A percentile compares a stretch with the other conserved stretches of the same genome.
These are phyloP conservation scores for Sphagnum magellanicum DNA, from an alignment of 228 moss, liverwort and hornwort species.

Conservation along the genomic window DNA sequence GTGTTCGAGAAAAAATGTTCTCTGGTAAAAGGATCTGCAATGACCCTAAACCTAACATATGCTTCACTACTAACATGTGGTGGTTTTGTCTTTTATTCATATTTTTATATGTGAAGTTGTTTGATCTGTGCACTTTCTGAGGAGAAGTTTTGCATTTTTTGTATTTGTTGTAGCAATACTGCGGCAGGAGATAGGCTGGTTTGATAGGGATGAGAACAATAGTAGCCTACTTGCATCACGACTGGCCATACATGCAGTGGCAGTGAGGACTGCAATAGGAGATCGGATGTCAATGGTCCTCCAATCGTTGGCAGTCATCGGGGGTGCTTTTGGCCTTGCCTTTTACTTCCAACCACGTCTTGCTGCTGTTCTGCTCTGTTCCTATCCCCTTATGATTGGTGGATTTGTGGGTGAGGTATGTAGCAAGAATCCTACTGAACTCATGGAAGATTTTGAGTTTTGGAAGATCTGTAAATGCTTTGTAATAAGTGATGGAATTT, in stretches of 20 bases:
- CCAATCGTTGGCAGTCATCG: constrained; percentile 44
- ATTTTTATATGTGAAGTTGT: too few relatives aligned
- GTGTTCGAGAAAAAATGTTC: constrained; percentile 8
- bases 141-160: neutral
- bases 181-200: constrained; percentile 62
- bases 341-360: constrained; percentile 59
- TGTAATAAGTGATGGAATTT: too few relatives aligned
- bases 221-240: constrained; percentile 45
- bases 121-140: too few relatives aligned
- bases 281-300: constrained; percentile 57
- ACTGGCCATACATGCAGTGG: constrained; percentile 53
- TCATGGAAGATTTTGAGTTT: neutral
- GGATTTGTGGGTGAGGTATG: constrained; percentile 53
- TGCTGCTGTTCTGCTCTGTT: constrained; percentile 45
- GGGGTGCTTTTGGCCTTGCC: constrained; percentile 48
- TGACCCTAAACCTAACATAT: neutral
- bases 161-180: constrained; percentile 35
- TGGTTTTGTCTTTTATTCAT: too few relatives aligned
- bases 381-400: constrained; percentile 56
- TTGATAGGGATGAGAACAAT: constrained; percentile 54
- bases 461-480: neutral
- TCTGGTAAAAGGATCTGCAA: neutral
- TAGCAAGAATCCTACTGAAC: neutral
- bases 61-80: neutral
- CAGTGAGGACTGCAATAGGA: constrained; percentile 53